A percentile compares a stretch with the other conserved stretches of the same genome.
Conservation (phyloP, 2,329 filamentous ascomycete genomes). For the Boeremia exigua region DNA sequence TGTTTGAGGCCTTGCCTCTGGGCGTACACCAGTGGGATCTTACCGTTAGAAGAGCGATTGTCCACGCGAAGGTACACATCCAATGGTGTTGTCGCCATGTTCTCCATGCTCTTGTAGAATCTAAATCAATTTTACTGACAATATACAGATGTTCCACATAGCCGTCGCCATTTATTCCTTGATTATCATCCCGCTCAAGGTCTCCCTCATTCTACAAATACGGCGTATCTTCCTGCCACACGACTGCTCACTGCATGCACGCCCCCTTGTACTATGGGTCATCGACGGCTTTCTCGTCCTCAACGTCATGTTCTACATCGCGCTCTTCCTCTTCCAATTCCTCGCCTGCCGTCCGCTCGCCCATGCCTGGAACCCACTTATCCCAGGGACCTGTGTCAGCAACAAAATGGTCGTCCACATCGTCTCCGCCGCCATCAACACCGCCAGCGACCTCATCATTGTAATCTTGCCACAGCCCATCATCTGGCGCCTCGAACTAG, state of each 20-base stretch:
- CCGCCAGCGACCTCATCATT: conserved; percentile 25
- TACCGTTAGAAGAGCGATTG: conserved; percentile 13
- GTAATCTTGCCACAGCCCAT: conserved; percentile 26
- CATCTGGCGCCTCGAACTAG: conserved; percentile 24
- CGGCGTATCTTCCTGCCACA: conserved; percentile 24
- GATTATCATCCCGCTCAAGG: conserved; percentile 24
- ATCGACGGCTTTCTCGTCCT: conserved; percentile 18
- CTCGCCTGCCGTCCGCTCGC: conserved; percentile 26
- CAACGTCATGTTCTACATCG: conserved; percentile 26
- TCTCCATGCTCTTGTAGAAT: background rate
- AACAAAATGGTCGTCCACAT: conserved; percentile 24
- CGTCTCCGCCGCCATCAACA: conserved; percentile 25
- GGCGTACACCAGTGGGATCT: conserved; percentile 22
- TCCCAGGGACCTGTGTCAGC: conserved; percentile 17
- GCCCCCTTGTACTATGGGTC: conserved; percentile 2
- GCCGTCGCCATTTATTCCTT: conserved; percentile 18
- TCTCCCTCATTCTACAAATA: conserved; percentile 27
- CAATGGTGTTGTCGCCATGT: background rate
- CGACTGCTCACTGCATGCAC: conserved; percentile 1
- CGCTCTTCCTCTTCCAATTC: conserved; percentile 24
- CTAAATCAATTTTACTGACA: background rate
- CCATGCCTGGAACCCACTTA: conserved; percentile 22
- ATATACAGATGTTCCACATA: conserved; percentile 19
- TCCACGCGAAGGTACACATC: conserved; percentile 12
- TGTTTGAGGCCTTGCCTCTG: conserved; percentile 12